These are phyloP conservation scores for Aquilaria malaccensis DNA, from an alignment of 345 rosid species.

Conservation along the genomic window DNA sequence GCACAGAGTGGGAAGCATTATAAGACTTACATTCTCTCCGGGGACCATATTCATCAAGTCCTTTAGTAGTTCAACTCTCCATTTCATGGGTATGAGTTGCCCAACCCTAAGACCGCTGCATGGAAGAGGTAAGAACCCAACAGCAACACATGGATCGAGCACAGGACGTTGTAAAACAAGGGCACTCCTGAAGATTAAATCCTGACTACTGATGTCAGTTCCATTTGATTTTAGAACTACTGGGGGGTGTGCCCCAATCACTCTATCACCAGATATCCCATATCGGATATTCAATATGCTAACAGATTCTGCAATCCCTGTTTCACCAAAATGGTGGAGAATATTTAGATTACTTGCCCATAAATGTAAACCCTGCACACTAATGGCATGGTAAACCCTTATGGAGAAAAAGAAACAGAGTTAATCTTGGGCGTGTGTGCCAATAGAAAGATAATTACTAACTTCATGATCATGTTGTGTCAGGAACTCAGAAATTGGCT, in stretches of 20 bases:
- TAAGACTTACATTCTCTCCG: constrained; percentile 39
- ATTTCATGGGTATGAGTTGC: constrained; percentile 70
- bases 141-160: constrained; percentile 87
- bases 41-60: constrained; percentile 36
- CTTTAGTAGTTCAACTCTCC: constrained; percentile 92
- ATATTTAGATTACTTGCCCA: constrained; percentile 4
- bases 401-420: too few species aligned
- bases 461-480: background rate
- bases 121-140: constrained; percentile 87
- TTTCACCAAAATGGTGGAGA: constrained; percentile 35
- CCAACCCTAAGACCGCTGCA: constrained; percentile 84
- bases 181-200: constrained; percentile 73
- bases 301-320: constrained; percentile 31
- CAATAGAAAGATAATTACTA: too few species aligned
- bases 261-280: constrained; percentile 68
- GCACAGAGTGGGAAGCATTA: background rate
- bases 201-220: constrained; percentile 33
- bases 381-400: too few species aligned
- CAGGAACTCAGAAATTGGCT: background rate
- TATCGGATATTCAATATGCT: constrained; percentile 78
- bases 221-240: constrained; percentile 31
- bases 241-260: constrained; percentile 82
- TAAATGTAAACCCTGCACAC: background rate
- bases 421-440: too few species aligned
- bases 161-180: constrained; percentile 79